Conservation (phyloP, 2,329 filamentous ascomycete genomes). For the Monosporascus sp. region DNA sequence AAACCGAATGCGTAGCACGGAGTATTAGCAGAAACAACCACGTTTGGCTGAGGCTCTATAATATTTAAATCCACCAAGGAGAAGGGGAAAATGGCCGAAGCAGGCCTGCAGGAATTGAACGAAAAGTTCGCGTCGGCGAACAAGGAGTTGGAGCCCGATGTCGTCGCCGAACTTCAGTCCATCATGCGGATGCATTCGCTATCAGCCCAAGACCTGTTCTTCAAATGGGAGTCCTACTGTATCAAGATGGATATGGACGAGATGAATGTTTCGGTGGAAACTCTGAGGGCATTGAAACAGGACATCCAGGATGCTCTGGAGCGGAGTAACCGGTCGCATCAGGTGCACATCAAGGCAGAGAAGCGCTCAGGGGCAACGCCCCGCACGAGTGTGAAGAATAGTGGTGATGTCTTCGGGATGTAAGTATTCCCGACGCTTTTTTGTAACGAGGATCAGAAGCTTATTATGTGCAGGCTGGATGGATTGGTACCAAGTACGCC, state of each 20-base stretch:
- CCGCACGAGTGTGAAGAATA: slow-evolving; percentile 49
- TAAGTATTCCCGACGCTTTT: slow-evolving; percentile 31
- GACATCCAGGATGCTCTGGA: slow-evolving; percentile 81
- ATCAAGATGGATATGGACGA: slow-evolving; percentile 88
- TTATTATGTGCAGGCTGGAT: slow-evolving; percentile 50
- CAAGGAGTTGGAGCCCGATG: slow-evolving; percentile 66
- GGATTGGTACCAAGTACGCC: slow-evolving; percentile 63
- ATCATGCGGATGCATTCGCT: slow-evolving; percentile 82
- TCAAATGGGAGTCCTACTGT: slow-evolving; percentile 98
- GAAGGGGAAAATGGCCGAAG: slow-evolving; percentile 32
- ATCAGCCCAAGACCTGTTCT: slow-evolving; percentile 81
- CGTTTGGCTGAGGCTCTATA: too few species aligned
- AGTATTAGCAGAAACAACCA: too few species aligned
- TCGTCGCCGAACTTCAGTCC: slow-evolving; percentile 75
- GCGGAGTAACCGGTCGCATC: slow-evolving; percentile 61
- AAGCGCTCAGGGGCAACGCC: slow-evolving; percentile 61
- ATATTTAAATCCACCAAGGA: neutral
- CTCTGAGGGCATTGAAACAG: slow-evolving; percentile 75
- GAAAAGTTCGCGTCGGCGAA: slow-evolving; percentile 50
- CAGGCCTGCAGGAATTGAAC: slow-evolving; percentile 36
- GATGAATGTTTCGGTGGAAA: slow-evolving; percentile 64
- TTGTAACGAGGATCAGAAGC: slow-evolving; percentile 4
- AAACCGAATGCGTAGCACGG: neutral
- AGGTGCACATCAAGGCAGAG: slow-evolving; percentile 57
- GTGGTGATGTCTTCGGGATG: slow-evolving; percentile 79